These are phyloP conservation scores for Monosporascus cannonballus DNA, from an alignment of 2,329 filamentous ascomycete genomes.

Conservation along the genomic window DNA sequence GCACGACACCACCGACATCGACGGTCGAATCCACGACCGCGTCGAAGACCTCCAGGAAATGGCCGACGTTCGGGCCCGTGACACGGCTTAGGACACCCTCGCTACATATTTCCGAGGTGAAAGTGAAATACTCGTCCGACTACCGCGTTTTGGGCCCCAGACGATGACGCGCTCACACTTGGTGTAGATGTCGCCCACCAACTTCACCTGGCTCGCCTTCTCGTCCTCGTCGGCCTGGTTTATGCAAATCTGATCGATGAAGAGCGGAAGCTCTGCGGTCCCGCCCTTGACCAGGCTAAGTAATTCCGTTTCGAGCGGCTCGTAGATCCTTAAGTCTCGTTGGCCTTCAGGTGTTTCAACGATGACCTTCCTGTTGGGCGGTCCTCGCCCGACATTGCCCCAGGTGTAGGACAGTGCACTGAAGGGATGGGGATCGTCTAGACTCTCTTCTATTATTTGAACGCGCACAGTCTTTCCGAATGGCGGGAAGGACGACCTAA, in stretches of 20 bases:
- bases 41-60: conserved; percentile 21
- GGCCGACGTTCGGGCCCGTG: conserved; percentile 15
- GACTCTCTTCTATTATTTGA: conserved; percentile 18
- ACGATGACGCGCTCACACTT: conserved; percentile 6
- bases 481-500: conserved; percentile 10
- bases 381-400: conserved; percentile 9
- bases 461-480: conserved; percentile 19
- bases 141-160: conserved; percentile 4
- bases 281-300: conserved; percentile 14
- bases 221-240: conserved; percentile 12
- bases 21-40: conserved; percentile 21
- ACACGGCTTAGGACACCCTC: conserved; percentile 9
- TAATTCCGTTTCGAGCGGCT: conserved; percentile 24
- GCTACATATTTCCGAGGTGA: conserved; percentile 3
- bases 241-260: conserved; percentile 17
- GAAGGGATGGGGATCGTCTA: conserved; percentile 12
- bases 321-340: conserved; percentile 17
- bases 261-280: conserved; percentile 5
- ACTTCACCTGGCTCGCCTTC: conserved; percentile 11
- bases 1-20: conserved; percentile 9
- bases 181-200: conserved; percentile 15
- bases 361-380: conserved; percentile 19
- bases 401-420: conserved; percentile 28
- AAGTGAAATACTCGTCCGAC: conserved; percentile 6
- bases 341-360: conserved; percentile 12